Evolutionary conservation across 495 filamentous ascomycete genomes (phyloP).

Genomic region (Xylona heveae): DNA sequence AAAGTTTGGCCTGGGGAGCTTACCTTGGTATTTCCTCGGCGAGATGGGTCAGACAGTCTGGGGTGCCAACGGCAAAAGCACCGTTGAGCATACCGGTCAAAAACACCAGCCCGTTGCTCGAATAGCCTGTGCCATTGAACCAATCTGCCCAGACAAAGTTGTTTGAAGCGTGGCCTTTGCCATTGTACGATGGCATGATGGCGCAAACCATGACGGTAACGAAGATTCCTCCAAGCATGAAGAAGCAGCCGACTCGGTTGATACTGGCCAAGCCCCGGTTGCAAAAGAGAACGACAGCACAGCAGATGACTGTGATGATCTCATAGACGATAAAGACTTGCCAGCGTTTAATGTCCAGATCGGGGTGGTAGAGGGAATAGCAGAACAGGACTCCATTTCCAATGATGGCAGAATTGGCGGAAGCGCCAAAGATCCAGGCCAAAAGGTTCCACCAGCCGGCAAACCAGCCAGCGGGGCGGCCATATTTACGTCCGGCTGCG

Average conservation of each 20-base stretch:
- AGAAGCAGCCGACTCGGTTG: slow-evolving; percentile 42
- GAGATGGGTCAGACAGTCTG: slow-evolving; percentile 55
- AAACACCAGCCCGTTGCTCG: slow-evolving; percentile 52
- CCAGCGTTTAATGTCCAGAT: slow-evolving; percentile 40
- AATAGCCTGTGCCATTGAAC: slow-evolving; percentile 47
- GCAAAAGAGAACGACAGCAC: slow-evolving; percentile 41
- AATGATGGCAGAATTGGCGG: slow-evolving; percentile 45
- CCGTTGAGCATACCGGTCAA: slow-evolving; percentile 68
- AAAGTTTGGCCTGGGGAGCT: slow-evolving; percentile 34
- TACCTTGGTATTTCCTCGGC: slow-evolving; percentile 58
- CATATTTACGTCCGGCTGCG: slow-evolving; percentile 45
- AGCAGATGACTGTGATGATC: slow-evolving; percentile 43
- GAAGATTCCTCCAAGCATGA: slow-evolving; percentile 46
- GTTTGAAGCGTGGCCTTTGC: slow-evolving; percentile 30
- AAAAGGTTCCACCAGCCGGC: slow-evolving; percentile 65
- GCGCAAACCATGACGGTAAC: slow-evolving; percentile 54
- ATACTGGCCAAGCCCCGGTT: slow-evolving; percentile 46
- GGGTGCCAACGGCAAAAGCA: slow-evolving; percentile 66
- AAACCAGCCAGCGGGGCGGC: slow-evolving; percentile 51
- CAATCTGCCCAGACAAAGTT: slow-evolving; percentile 40
- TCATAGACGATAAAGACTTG: slow-evolving; percentile 55
- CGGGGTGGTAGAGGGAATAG: slow-evolving; percentile 50
- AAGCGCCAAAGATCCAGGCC: slow-evolving; percentile 50
- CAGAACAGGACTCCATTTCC: slow-evolving; percentile 47
- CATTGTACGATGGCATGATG: slow-evolving; percentile 65